Base-by-base conservation (phyloP, 1,139 yeast genomes). In the Waltiozyma sp. region DNA sequence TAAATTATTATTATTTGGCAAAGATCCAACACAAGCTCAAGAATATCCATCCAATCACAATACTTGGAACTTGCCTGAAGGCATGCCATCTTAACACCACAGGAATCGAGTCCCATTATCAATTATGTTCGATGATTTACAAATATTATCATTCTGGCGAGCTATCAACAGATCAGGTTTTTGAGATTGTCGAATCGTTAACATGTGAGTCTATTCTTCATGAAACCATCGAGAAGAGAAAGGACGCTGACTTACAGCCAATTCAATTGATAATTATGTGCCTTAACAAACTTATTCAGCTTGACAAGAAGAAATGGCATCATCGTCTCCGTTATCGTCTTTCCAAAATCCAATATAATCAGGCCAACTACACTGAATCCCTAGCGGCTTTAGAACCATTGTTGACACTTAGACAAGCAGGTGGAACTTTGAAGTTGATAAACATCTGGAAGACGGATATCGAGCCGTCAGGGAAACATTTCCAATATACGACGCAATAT, bases 391-490 rank as follows among this genome's bases (percentile, higher is more conserved):
- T 91, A 75, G 65, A 74, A 2, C 69, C 2, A 66, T 86, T 26
- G 73, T 89, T 43, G 72, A 84, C 4, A 60, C 86, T 41, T 85
- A 80, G 51, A 70, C 87, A 9, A 73, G 77, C 3, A 76, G 79
- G 54, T 26, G 28, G n/a, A 4, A 26, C 13, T 7, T 26, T 11
- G n/a, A 75, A 81, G 8, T 70, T 93, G 38, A 77, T 89, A 0
- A 84, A 76, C 56, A 85, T 91, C 44, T 91, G 98, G 98, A 87
- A 87, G 54, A 95, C 96, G 0, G 95, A 88, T 41, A 63, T 70
- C 51, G 98, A 93, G 61, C 65, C 95, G 16, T 93, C 97, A 0
- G 99, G 99, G 0, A 86, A 85, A 53, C 96, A 91, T 60, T 91
- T 87, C 57, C 76, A 75, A 35, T 88, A 84, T 61, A 82, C 85